A percentile compares a stretch with the other conserved stretches of the same genome.
These are phyloP conservation scores for Diaporthe humulicola DNA, from an alignment of 2,329 filamentous ascomycete genomes.

Conservation along the genomic window DNA sequence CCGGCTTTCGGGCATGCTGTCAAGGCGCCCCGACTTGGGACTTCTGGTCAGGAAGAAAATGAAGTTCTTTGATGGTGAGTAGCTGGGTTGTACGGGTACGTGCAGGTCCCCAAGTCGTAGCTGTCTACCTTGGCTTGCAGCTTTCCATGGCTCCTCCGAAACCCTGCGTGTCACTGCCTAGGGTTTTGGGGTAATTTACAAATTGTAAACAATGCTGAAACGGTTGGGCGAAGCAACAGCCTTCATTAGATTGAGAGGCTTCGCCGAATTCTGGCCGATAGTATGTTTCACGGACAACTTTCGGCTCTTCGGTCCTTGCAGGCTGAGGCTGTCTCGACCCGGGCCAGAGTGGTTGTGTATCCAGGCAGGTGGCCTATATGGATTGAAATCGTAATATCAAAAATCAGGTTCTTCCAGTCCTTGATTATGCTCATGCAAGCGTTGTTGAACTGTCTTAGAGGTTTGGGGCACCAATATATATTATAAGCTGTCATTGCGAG, in stretches of 20 bases:
- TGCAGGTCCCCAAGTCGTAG: neutral
- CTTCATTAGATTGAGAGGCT: neutral
- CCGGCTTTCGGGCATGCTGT: too few species aligned
- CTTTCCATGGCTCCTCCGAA: neutral
- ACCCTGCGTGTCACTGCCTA: neutral
- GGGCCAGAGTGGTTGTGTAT: neutral
- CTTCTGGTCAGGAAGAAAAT: too few species aligned
- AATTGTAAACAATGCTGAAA: neutral
- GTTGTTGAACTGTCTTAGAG: neutral
- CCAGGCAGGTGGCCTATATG: neutral
- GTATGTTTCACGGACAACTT: neutral
- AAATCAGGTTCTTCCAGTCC: too few species aligned
- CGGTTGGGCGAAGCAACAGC: neutral
- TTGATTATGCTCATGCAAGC: neutral
- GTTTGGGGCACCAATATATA: neutral
- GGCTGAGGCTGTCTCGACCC: neutral
- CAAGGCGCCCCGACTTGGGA: too few species aligned
- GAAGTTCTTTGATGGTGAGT: neutral
- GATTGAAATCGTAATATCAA: neutral
- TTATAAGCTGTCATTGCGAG: neutral
- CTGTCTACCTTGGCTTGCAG: neutral
- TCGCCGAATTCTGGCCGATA: neutral
- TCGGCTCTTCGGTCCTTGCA: neutral
- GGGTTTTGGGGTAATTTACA: neutral
- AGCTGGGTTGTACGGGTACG: neutral